Conservation (phyloP, 2,329 filamentous ascomycete species). For the Trichoderma atrobrunneum region DNA sequence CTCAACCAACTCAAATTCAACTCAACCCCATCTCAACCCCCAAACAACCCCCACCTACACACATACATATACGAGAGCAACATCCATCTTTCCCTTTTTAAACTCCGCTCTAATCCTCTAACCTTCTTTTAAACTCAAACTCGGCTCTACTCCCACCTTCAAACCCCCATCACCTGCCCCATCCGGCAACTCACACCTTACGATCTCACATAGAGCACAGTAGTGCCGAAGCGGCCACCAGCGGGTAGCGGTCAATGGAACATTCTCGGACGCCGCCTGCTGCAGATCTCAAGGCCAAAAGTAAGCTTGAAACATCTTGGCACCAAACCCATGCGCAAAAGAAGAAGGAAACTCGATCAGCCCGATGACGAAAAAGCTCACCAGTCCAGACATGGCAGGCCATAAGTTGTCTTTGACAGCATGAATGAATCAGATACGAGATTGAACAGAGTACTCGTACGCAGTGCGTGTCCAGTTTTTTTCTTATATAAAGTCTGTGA, state of each 20-base stretch:
- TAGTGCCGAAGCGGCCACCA: neutral
- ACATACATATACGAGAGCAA: neutral
- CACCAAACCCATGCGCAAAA: neutral
- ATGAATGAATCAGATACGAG: neutral
- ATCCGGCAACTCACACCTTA: neutral
- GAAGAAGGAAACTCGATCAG: neutral
- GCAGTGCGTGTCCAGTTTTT: neutral
- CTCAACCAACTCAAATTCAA: neutral
- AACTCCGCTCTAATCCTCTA: slow-evolving; percentile 6
- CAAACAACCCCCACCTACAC: neutral
- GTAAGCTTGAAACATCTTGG: neutral
- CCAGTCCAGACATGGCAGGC: slow-evolving; percentile 1
- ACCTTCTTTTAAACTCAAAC: no score
- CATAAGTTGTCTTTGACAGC: neutral
- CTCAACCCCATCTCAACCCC: neutral
- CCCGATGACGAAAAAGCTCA: neutral
- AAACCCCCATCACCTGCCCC: neutral
- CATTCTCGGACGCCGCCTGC: neutral
- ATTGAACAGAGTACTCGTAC: neutral
- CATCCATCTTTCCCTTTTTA: neutral
- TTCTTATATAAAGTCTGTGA: neutral
- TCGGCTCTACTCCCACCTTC: slow-evolving; percentile 9
- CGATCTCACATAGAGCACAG: neutral
- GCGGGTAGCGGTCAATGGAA: neutral
- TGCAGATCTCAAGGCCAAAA: neutral